A percentile compares a stretch with the other conserved stretches of the same genome.
Evolutionary conservation across 2,329 filamentous ascomycete species (phyloP).

Genomic region (Fusarium sp.): DNA sequence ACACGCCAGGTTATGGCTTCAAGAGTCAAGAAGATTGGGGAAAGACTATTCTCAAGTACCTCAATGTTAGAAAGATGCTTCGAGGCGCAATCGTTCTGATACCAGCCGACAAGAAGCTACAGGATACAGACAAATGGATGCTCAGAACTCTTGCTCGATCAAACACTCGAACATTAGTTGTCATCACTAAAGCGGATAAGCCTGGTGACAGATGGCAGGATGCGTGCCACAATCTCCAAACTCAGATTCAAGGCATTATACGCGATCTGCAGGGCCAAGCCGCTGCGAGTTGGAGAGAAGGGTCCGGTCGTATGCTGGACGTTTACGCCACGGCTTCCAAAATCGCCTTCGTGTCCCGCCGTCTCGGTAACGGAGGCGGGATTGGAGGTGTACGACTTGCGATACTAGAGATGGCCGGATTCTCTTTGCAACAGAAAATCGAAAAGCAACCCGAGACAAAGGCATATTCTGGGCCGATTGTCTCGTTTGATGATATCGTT

Average conservation of each 20-base stretch:
- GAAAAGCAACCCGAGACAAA: conserved; percentile 56
- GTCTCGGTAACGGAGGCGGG: conserved; percentile 55
- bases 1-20: conserved; percentile 67
- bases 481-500: conserved; percentile 58
- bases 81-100: conserved; percentile 68
- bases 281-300: conserved; percentile 50
- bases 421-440: conserved; percentile 50
- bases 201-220: conserved; percentile 50
- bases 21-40: conserved; percentile 67
- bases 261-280: conserved; percentile 39
- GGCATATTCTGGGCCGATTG: conserved; percentile 54
- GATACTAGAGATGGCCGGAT: conserved; percentile 60
- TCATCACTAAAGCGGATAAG: conserved; percentile 73
- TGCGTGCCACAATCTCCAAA: conserved; percentile 49
- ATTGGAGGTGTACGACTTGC: conserved; percentile 58
- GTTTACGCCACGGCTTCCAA: conserved; percentile 58
- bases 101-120: conserved; percentile 67
- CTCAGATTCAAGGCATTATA: conserved; percentile 50
- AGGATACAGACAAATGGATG: conserved; percentile 63
- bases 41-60: conserved; percentile 65
- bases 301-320: conserved; percentile 49
- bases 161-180: conserved; percentile 62
- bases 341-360: conserved; percentile 51
- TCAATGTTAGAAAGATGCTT: conserved; percentile 62
- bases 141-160: conserved; percentile 63